phyloP scores from a whole-genome alignment of 352 stramenopile species.

The Ophiocytium majus region DNA sequence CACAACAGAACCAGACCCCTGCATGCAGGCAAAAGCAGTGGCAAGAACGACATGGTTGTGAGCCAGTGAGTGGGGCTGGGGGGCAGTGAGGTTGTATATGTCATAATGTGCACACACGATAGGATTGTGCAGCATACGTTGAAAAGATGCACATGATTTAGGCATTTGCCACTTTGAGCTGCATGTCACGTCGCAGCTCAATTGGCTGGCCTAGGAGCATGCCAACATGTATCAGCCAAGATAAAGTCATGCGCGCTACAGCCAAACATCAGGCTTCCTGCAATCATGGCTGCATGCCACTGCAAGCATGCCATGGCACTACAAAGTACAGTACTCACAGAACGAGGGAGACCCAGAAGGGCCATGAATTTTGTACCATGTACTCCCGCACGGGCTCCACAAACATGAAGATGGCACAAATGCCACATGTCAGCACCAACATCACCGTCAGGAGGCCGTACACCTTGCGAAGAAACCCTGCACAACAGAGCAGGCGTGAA shows the following conservation, averaged over 20 bases:
- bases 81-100: no score
- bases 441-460: constrained; percentile 43
- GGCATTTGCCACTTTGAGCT: neutral
- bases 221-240: neutral
- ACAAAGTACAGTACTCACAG: constrained; percentile 5
- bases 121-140: neutral
- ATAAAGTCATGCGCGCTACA: neutral
- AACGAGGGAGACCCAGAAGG: constrained; percentile 22
- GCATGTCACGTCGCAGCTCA: neutral
- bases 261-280: neutral
- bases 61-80: neutral
- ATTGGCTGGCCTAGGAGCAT: no score
- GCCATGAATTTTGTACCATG: constrained; percentile 40
- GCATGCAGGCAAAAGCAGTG: neutral
- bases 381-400: constrained; percentile 28
- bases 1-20: neutral
- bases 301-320: no score
- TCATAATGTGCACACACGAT: no score
- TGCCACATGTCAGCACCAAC: constrained; percentile 34
- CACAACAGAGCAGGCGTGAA: neutral
- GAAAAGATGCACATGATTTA: neutral
- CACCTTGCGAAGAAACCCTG: constrained; percentile 51
- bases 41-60: neutral
- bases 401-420: constrained; percentile 29
- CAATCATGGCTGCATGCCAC: no score